These are phyloP conservation scores for Penicillium brasilianum DNA, from an alignment of 2,329 filamentous ascomycete genomes.

Conservation along the genomic window DNA sequence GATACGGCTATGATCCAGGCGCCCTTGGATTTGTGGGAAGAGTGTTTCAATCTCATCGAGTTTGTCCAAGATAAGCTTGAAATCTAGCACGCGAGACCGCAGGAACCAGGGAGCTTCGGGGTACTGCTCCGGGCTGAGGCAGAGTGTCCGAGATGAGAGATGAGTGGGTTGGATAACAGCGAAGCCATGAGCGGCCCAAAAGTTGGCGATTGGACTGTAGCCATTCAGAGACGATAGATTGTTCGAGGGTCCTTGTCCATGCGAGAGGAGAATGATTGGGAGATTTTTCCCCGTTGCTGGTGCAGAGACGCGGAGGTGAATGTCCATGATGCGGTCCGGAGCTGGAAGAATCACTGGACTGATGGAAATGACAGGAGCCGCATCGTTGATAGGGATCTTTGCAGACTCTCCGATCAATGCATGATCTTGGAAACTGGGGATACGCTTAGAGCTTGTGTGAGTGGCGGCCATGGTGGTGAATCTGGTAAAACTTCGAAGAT, in stretches of 20 bases:
- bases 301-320: conserved; percentile 46
- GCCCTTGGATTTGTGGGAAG: conserved; percentile 40
- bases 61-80: conserved; percentile 41
- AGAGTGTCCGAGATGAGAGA: conserved; percentile 43
- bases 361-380: conserved; percentile 38
- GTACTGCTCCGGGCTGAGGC: conserved; percentile 3
- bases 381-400: conserved; percentile 39
- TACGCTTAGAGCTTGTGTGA: neutral
- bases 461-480: neutral
- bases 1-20: conserved; percentile 42
- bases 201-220: conserved; percentile 49
- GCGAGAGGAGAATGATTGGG: neutral
- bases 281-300: conserved; percentile 35
- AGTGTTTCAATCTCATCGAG: conserved; percentile 45
- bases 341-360: conserved; percentile 16
- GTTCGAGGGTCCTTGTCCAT: neutral
- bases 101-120: conserved; percentile 6
- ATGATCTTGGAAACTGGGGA: conserved; percentile 9
- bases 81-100: neutral
- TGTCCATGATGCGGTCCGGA: conserved; percentile 32
- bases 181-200: conserved; percentile 52
- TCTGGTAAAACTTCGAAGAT: neutral
- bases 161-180: conserved; percentile 53
- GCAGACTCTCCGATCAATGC: conserved; percentile 21
- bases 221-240: conserved; percentile 46